phyloP scores from a whole-genome alignment of 441 rosid genomes.

The Bocquillonia castaneifolia region DNA sequence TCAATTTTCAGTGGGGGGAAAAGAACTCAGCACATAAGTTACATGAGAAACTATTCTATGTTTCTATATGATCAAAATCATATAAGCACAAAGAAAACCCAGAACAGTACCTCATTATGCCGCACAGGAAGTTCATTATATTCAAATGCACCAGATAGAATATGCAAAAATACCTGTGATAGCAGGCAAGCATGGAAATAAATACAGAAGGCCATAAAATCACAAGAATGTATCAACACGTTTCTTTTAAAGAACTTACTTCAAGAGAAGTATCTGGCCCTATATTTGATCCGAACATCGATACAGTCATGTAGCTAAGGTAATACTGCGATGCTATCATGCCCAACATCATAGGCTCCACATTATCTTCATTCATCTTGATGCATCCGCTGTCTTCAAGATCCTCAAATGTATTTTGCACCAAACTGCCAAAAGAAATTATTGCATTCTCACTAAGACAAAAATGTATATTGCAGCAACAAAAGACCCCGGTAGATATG shows the following conservation, averaged over 20 bases:
- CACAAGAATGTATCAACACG: not conserved
- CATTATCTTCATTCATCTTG: slow-evolving; percentile 67
- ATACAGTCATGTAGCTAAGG: slow-evolving; percentile 87
- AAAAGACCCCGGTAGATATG: slow-evolving; percentile 3
- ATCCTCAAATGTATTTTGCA: slow-evolving; percentile 91
- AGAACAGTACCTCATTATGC: slow-evolving; percentile 79
- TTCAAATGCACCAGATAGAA: slow-evolving; percentile 86
- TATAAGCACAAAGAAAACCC: not conserved
- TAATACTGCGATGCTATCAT: slow-evolving; percentile 94
- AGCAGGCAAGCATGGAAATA: slow-evolving; percentile 20
- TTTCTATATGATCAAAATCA: not conserved
- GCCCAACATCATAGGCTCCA: slow-evolving; percentile 88
- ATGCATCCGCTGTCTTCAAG: slow-evolving; percentile 98
- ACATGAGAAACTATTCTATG: no score
- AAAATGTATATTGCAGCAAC: slow-evolving; percentile 11
- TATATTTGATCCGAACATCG: slow-evolving; percentile 98
- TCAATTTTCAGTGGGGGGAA: no score
- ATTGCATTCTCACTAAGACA: slow-evolving; percentile 7
- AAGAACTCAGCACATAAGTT: no score
- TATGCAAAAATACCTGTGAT: slow-evolving; percentile 71
- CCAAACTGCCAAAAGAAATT: slow-evolving; percentile 54
- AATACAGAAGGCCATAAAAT: slow-evolving; percentile 8
- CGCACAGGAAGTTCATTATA: slow-evolving; percentile 96
- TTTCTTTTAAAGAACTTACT: slow-evolving; percentile 39
- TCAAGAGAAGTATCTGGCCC: slow-evolving; percentile 91